phyloP scores from a whole-genome alignment of 257 asterid genomes.

The Nicotiana tomentosiformis region DNA sequence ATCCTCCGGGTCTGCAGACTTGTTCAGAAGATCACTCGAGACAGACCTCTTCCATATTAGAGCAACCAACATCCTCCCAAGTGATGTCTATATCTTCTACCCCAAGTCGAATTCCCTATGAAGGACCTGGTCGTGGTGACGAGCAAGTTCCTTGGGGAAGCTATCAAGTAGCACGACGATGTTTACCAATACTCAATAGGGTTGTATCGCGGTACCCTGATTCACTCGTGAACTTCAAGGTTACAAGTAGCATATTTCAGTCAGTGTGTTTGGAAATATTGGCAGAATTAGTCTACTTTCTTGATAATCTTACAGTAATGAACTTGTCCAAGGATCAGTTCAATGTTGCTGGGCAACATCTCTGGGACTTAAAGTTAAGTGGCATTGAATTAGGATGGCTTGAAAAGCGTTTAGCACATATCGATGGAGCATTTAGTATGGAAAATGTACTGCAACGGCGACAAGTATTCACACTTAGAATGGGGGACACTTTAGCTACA shows the following conservation, averaged over 20 bases:
- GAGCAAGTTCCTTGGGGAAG: constrained; percentile 14
- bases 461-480: constrained; percentile 1
- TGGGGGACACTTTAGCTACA: background rate
- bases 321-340: constrained; percentile 6
- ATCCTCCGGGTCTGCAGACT: background rate
- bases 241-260: background rate
- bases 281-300: constrained; percentile 14
- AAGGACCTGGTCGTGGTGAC: constrained; percentile 11
- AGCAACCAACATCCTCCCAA: background rate
- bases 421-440: constrained; percentile 5
- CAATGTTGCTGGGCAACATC: background rate
- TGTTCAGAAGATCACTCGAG: background rate
- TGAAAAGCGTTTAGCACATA: constrained; percentile 6
- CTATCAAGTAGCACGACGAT: constrained; percentile 12
- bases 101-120: constrained; percentile 8
- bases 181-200: constrained; percentile 14
- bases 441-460: background rate
- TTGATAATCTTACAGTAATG: constrained; percentile 1
- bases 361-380: constrained; percentile 12
- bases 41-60: background rate
- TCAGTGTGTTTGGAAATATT: background rate
- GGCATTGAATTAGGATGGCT: constrained; percentile 18
- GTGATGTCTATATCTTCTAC: constrained; percentile 7
- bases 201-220: constrained; percentile 9
- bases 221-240: constrained; percentile 8